phyloP scores from a whole-genome alignment of 2,329 filamentous ascomycete genomes.

The Cladophialophora chaetospira region DNA sequence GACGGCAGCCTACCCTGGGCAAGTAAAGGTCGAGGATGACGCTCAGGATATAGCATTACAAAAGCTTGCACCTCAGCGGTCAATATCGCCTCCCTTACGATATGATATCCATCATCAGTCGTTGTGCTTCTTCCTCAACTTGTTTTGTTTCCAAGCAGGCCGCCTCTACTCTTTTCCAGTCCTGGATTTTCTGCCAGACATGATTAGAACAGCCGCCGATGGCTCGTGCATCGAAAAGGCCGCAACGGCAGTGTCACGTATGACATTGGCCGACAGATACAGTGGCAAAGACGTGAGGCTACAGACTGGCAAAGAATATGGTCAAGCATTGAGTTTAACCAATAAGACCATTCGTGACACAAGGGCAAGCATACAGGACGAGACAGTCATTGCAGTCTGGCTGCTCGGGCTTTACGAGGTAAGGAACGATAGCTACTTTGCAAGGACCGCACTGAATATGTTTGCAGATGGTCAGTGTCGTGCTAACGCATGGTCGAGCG shows the following conservation, averaged over 20 bases:
- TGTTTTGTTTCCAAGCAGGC: slow-evolving; percentile 31
- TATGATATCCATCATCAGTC: slow-evolving; percentile 33
- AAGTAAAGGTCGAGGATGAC: slow-evolving; percentile 17
- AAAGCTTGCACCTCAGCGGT: slow-evolving; percentile 12
- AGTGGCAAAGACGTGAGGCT: slow-evolving; percentile 30
- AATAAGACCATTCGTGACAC: slow-evolving; percentile 24
- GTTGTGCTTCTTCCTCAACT: slow-evolving; percentile 32
- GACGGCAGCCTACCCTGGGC: background rate
- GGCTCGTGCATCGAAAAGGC: slow-evolving; percentile 24
- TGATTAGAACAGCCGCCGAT: slow-evolving; percentile 21
- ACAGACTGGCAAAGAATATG: slow-evolving; percentile 29
- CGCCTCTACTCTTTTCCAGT: slow-evolving; percentile 30
- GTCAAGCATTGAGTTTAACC: slow-evolving; percentile 25
- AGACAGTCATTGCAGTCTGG: slow-evolving; percentile 31
- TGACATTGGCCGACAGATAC: slow-evolving; percentile 32
- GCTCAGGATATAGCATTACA: background rate
- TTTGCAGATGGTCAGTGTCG: slow-evolving; percentile 26
- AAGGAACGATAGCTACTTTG: background rate
- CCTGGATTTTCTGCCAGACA: slow-evolving; percentile 31
- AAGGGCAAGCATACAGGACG: slow-evolving; percentile 28
- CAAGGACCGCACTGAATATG: background rate
- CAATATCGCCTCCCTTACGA: slow-evolving; percentile 24
- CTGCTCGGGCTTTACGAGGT: slow-evolving; percentile 32
- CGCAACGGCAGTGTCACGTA: slow-evolving; percentile 30
- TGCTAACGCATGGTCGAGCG: slow-evolving; percentile 26